Evolutionary conservation across 805 yeast species (phyloP).

Genomic region (Peterozyma xylosa): DNA sequence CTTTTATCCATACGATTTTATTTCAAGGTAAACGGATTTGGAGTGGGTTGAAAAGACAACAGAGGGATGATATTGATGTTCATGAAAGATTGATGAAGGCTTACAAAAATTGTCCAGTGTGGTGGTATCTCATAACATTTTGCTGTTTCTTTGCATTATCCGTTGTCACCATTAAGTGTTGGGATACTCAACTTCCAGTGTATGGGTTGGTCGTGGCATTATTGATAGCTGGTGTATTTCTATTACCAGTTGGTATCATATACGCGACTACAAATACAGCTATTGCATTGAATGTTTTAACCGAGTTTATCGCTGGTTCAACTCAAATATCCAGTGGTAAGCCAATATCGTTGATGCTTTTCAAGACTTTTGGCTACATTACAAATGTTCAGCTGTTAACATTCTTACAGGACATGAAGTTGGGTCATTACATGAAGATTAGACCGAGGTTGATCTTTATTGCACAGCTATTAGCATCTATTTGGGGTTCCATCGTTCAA

Average conservation of each 20-base stretch:
- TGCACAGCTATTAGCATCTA: constrained; percentile 37
- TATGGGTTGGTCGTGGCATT: constrained; percentile 58
- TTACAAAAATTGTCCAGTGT: constrained; percentile 67
- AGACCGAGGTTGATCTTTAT: constrained; percentile 55
- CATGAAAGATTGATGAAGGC: constrained; percentile 40
- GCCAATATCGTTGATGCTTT: constrained; percentile 54
- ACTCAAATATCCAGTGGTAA: constrained; percentile 43
- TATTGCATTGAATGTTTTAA: constrained; percentile 53
- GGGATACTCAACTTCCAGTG: constrained; percentile 49
- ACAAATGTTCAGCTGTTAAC: constrained; percentile 50
- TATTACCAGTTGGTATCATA: constrained; percentile 56
- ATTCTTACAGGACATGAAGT: constrained; percentile 48
- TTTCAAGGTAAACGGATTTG: constrained; percentile 52
- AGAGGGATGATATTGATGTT: constrained; percentile 23
- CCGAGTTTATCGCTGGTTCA: constrained; percentile 60
- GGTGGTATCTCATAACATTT: constrained; percentile 52
- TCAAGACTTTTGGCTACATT: constrained; percentile 53
- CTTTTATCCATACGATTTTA: constrained; percentile 47
- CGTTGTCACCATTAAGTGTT: constrained; percentile 29
- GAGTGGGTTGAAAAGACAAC: constrained; percentile 27
- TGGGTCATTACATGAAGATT: constrained; percentile 58
- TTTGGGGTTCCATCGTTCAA: constrained; percentile 36
- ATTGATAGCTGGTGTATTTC: constrained; percentile 42
- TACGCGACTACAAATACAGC: constrained; percentile 55
- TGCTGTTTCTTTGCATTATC: constrained; percentile 35